Percentiles rank a stretch among this genome's conserved stretches.
Evolutionary conservation across 139 green algal species (phyloP).

Genomic region (Chlorella sorokiniana): DNA sequence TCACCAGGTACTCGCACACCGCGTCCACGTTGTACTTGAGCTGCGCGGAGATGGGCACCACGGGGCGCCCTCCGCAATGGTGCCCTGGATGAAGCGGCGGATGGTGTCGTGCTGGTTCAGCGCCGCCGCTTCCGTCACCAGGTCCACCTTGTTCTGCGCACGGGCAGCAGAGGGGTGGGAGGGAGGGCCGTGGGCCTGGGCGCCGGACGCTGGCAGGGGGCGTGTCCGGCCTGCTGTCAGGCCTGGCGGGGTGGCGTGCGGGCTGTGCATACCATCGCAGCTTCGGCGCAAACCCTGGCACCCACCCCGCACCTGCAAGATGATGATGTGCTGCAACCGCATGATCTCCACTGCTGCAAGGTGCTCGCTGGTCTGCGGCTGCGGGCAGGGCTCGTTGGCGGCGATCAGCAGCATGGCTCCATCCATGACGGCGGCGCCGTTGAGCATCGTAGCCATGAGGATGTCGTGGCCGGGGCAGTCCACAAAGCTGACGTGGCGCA

Average conservation of each 20-base stretch:
- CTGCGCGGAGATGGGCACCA: constrained; percentile 98
- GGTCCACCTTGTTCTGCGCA: constrained; percentile 73
- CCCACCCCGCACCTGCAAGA: constrained; percentile 73
- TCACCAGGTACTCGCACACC: constrained; percentile 98
- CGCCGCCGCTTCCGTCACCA: constrained; percentile 91
- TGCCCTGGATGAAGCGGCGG: constrained; percentile 93
- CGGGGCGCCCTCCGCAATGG: constrained; percentile 95
- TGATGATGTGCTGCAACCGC: constrained; percentile 93
- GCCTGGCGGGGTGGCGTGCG: too few species aligned
- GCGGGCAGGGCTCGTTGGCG: constrained; percentile 98
- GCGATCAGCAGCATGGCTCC: constrained; percentile 98
- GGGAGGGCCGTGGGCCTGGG: too few species aligned
- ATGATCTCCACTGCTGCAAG: constrained; percentile 99
- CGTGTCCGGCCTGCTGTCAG: too few species aligned
- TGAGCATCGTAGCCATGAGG: constrained; percentile 99
- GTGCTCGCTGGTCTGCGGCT: constrained; percentile 98
- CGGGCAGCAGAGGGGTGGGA: background rate
- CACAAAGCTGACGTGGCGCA: constrained; percentile 98
- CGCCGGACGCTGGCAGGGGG: too few species aligned
- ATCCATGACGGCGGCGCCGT: constrained; percentile 99
- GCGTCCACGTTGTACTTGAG: constrained; percentile 99
- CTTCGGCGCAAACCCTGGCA: too few species aligned
- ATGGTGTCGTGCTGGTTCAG: constrained; percentile 96
- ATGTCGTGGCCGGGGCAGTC: constrained; percentile 99
- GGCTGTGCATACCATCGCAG: too few species aligned